A percentile compares a stretch with the other conserved stretches of the same genome.
These are phyloP conservation scores for Eragrostis tef DNA, from an alignment of 202 grass and related monocot species.

Conservation along the genomic window DNA sequence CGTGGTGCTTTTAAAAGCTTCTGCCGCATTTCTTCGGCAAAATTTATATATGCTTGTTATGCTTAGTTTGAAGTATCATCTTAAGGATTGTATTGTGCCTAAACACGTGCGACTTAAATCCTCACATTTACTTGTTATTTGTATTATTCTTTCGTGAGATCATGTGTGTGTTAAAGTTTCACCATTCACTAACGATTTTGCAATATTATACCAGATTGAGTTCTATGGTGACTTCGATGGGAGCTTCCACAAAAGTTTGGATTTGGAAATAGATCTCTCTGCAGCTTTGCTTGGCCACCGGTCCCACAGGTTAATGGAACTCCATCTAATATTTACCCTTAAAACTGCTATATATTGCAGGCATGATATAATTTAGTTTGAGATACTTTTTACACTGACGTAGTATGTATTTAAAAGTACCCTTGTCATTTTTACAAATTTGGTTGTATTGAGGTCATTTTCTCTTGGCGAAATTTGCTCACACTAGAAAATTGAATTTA, in stretches of 20 bases:
- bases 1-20: neutral
- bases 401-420: constrained; percentile 2
- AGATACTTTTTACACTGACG: neutral
- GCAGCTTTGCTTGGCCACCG: constrained; percentile 87
- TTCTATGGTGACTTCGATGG: constrained; percentile 97
- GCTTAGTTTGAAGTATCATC: constrained; percentile 5
- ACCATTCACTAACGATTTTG: constrained; percentile 16
- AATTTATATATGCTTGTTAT: neutral
- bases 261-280: constrained; percentile 89
- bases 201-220: constrained; percentile 68
- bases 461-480: neutral
- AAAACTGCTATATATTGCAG: constrained; percentile 4
- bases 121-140: neutral
- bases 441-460: neutral
- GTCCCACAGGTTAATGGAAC: constrained; percentile 75
- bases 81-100: neutral
- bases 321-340: neutral
- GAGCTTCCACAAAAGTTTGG: constrained; percentile 95
- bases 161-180: neutral
- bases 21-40: neutral
- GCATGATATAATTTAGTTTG: neutral
- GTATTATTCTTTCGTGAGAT: constrained; percentile 16
- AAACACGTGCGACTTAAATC: neutral
- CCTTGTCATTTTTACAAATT: neutral
- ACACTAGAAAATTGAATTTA: too few relatives aligned